Conservation (phyloP, 805 yeast species). For the Hyphopichia homilentoma region DNA sequence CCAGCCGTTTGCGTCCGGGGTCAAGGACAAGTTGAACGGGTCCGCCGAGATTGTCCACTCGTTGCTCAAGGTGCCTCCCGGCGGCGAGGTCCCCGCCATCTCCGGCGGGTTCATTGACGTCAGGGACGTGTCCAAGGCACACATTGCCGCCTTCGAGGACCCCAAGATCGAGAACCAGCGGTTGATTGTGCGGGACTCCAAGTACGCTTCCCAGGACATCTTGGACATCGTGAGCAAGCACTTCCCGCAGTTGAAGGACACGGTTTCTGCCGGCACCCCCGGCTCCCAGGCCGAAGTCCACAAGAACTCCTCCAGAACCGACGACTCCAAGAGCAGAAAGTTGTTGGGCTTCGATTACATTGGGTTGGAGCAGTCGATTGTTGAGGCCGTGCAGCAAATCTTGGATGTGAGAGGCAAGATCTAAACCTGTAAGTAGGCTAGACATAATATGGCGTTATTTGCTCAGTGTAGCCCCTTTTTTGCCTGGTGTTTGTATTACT, state of each 20-base stretch:
- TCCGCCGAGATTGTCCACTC: constrained; percentile 3
- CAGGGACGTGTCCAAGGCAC: constrained; percentile 30
- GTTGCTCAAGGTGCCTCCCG: constrained; percentile 19
- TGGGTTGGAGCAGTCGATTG: constrained; percentile 19
- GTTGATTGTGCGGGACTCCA: constrained; percentile 2
- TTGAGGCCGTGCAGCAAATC: constrained; percentile 22
- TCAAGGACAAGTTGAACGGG: constrained; percentile 22
- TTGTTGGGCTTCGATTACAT: constrained; percentile 19
- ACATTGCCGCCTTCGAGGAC: constrained; percentile 28
- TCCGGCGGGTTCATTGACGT: constrained; percentile 26
- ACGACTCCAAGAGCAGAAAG: constrained; percentile 12
- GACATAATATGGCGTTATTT: no score
- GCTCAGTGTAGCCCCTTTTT: not conserved
- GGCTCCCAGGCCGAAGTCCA: constrained; percentile 26
- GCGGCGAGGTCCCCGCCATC: constrained; percentile 7
- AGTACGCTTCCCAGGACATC: constrained; percentile 9
- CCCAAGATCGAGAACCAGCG: constrained; percentile 21
- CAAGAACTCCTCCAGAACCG: constrained; percentile 7
- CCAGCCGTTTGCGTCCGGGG: constrained; percentile 22
- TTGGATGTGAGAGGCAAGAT: no score
- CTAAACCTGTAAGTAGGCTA: no score
- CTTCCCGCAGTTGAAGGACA: constrained; percentile 10
- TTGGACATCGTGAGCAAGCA: constrained; percentile 9
- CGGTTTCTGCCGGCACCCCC: constrained; percentile 13
- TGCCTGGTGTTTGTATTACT: not conserved